Conservation (phyloP, 257 asterid genomes). For the Solanum gandarillasii region DNA sequence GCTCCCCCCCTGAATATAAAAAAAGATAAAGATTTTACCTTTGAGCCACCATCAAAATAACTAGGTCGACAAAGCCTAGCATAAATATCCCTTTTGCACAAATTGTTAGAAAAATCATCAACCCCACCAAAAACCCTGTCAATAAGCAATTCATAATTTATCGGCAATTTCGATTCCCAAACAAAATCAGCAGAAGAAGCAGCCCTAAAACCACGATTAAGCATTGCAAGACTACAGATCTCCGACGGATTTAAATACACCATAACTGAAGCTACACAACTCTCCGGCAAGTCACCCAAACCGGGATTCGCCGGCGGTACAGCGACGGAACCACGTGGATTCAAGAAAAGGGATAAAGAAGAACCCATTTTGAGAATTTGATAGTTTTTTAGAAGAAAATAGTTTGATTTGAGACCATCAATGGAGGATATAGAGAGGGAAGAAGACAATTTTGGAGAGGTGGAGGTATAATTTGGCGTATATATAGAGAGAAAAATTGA, state of each 20-base stretch:
- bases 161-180: slow-evolving; percentile 75
- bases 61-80: slow-evolving; percentile 46
- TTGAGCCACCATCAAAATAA: slow-evolving; percentile 61
- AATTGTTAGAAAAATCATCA: slow-evolving; percentile 4
- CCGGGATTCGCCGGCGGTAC: slow-evolving; percentile 14
- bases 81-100: slow-evolving; percentile 51
- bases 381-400: background rate
- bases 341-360: slow-evolving; percentile 22
- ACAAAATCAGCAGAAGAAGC: slow-evolving; percentile 83
- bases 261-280: slow-evolving; percentile 67
- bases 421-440: background rate
- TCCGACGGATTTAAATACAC: slow-evolving; percentile 60
- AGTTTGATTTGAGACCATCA: background rate
- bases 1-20: no score
- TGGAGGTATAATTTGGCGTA: background rate
- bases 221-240: slow-evolving; percentile 65
- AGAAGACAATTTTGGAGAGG: background rate
- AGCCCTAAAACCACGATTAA: slow-evolving; percentile 58
- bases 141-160: slow-evolving; percentile 50
- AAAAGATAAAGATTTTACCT: slow-evolving; percentile 31
- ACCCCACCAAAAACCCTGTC: slow-evolving; percentile 25
- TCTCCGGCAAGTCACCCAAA: slow-evolving; percentile 70
- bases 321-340: background rate
- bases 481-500: background rate
- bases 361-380: slow-evolving; percentile 39